Percentiles rank a stretch among this genome's conserved stretches.
phyloP scores from a whole-genome alignment of 495 filamentous ascomycete species.

The Geoglossum glabrum region DNA sequence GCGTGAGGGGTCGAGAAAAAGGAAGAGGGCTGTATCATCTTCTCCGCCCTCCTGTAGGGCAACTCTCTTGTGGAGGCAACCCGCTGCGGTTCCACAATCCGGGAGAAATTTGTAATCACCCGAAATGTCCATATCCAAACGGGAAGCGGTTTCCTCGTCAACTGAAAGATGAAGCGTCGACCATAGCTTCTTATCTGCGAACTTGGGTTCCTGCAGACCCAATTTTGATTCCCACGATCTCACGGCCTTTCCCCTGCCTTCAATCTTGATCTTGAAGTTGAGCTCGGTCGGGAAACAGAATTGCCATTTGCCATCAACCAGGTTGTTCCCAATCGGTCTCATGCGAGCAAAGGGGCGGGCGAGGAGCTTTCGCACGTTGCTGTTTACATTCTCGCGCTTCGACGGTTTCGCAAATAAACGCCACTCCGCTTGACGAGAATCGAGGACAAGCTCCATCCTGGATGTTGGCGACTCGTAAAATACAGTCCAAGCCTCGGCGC shows the following conservation, averaged over 20 bases:
- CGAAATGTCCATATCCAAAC: slow-evolving; percentile 24
- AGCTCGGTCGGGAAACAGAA: slow-evolving; percentile 24
- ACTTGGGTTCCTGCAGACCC: slow-evolving; percentile 21
- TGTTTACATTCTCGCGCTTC: slow-evolving; percentile 18
- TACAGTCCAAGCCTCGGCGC: slow-evolving; percentile 31
- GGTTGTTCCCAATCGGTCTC: slow-evolving; percentile 12
- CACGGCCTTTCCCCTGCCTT: slow-evolving; percentile 13
- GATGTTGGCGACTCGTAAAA: slow-evolving; percentile 28
- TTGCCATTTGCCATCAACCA: slow-evolving; percentile 31
- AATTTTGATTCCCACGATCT: slow-evolving; percentile 17
- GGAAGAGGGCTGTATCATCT: slow-evolving; percentile 24
- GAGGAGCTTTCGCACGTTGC: slow-evolving; percentile 25
- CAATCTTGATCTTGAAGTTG: slow-evolving; percentile 11
- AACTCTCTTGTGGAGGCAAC: slow-evolving; percentile 31
- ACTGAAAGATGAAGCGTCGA: slow-evolving; percentile 18
- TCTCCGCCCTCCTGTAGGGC: background rate
- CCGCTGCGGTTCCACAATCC: slow-evolving; percentile 46
- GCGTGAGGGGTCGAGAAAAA: slow-evolving; percentile 44
- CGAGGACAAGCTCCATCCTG: slow-evolving; percentile 30
- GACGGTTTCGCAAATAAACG: slow-evolving; percentile 29
- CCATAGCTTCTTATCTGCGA: slow-evolving; percentile 22
- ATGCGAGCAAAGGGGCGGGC: slow-evolving; percentile 36
- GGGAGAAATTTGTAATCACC: slow-evolving; percentile 37
- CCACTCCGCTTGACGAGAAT: slow-evolving; percentile 27
- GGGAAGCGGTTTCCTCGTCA: slow-evolving; percentile 12